These are phyloP conservation scores for Colletotrichum musicola DNA, from an alignment of 2,329 filamentous ascomycete genomes.

Conservation along the genomic window DNA sequence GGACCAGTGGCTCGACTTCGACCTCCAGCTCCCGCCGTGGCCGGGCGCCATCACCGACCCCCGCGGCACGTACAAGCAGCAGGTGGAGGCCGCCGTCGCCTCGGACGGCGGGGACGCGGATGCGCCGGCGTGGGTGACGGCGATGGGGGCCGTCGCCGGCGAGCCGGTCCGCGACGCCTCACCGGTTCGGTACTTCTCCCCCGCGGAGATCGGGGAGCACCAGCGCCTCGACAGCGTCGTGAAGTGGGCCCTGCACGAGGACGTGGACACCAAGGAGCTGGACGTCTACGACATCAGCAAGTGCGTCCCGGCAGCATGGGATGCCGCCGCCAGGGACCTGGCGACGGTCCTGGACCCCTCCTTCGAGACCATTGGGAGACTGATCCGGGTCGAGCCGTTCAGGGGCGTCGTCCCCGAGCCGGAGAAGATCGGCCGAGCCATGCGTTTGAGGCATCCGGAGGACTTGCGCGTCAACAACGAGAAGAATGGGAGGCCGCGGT, in stretches of 20 bases:
- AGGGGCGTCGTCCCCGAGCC: not conserved
- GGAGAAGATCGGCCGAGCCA: not conserved
- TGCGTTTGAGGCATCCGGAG: not conserved
- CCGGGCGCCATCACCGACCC: not conserved
- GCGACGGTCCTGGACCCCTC: not conserved
- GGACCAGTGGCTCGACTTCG: too few relatives aligned
- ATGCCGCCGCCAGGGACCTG: not conserved
- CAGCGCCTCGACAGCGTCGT: not conserved
- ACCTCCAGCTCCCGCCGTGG: not conserved
- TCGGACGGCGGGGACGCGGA: too few relatives aligned
- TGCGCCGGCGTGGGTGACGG: too few relatives aligned
- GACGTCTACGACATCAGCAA: not conserved
- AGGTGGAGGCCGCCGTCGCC: too few relatives aligned
- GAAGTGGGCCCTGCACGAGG: not conserved
- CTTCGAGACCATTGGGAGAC: too few relatives aligned
- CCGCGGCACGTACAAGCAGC: not conserved
- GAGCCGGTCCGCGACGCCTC: not conserved
- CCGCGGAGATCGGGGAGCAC: slow-evolving; percentile 9
- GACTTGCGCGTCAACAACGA: slow-evolving; percentile 1
- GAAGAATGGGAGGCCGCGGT: not conserved
- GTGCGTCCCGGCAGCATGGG: not conserved
- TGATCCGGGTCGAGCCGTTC: not conserved
- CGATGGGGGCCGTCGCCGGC: too few relatives aligned
- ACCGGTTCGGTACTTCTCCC: not conserved
- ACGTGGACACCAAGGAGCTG: not conserved